These are phyloP conservation scores for Trametes sanguinea DNA, from an alignment of 768 basidiomycete genomes.

Conservation along the genomic window DNA sequence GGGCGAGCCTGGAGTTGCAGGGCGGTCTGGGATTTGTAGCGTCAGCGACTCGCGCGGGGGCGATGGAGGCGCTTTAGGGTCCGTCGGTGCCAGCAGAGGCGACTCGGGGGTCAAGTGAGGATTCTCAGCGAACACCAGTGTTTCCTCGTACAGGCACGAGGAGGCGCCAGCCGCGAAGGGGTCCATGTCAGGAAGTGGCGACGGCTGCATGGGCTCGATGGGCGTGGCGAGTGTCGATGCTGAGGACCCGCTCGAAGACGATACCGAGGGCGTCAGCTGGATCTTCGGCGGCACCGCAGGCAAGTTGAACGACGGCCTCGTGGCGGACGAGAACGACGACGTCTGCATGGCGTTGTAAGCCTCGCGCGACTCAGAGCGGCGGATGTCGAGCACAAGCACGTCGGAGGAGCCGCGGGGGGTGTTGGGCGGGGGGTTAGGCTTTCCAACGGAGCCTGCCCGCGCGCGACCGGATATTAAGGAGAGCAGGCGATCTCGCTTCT, in stretches of 20 bases:
- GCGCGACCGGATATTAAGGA: constrained; percentile 32
- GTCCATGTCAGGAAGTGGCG: constrained; percentile 20
- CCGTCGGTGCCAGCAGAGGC: constrained; percentile 11
- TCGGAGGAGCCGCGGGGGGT: constrained; percentile 21
- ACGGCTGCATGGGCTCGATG: constrained; percentile 16
- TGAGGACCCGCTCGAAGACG: constrained; percentile 24
- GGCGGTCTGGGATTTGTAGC: constrained; percentile 19
- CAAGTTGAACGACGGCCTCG: constrained; percentile 16
- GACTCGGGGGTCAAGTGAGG: constrained; percentile 15
- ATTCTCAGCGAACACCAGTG: constrained; percentile 18
- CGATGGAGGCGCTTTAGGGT: constrained; percentile 1
- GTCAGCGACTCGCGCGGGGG: constrained; percentile 6
- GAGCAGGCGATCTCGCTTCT: constrained; percentile 32
- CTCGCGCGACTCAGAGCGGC: constrained; percentile 19
- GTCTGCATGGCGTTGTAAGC: constrained; percentile 6
- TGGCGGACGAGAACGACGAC: neutral
- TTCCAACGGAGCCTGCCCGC: constrained; percentile 31
- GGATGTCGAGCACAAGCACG: constrained; percentile 24
- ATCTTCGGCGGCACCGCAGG: constrained; percentile 4
- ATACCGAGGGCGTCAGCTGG: constrained; percentile 13
- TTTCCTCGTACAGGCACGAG: constrained; percentile 20
- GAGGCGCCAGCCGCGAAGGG: constrained; percentile 24
- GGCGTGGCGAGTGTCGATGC: constrained; percentile 29
- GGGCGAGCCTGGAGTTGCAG: constrained; percentile 22
- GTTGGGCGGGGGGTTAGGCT: constrained; percentile 24